phyloP scores from a whole-genome alignment of 805 yeast species.

The Candida tibetensis region DNA sequence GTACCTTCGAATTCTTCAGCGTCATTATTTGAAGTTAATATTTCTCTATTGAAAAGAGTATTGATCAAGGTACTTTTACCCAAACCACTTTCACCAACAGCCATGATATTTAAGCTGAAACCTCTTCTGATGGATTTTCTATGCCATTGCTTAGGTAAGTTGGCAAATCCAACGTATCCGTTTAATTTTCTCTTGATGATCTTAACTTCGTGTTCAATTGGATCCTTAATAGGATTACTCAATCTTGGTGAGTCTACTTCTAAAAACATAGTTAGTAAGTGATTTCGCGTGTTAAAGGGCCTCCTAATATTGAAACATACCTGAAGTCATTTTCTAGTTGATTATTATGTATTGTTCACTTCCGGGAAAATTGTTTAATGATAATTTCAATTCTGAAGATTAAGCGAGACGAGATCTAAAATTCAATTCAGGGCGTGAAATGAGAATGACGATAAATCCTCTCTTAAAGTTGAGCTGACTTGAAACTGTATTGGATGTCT shows the following conservation, averaged over 20 bases:
- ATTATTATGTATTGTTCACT: background rate
- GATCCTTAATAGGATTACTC: constrained; percentile 9
- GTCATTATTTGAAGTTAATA: constrained; percentile 31
- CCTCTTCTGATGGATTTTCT: constrained; percentile 80
- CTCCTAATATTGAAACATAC: constrained; percentile 1
- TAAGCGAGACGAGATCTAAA: background rate
- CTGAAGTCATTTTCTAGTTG: constrained; percentile 1
- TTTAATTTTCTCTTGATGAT: constrained; percentile 79
- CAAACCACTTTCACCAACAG: constrained; percentile 87
- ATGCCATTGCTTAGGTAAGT: constrained; percentile 98
- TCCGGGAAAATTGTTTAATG: background rate
- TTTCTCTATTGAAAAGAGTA: constrained; percentile 65
- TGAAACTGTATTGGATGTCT: too few species aligned
- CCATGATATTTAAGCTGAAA: constrained; percentile 82
- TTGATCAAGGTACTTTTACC: constrained; percentile 92
- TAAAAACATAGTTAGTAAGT: constrained; percentile 9
- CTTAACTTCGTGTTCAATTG: constrained; percentile 43
- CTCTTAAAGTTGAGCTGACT: too few species aligned
- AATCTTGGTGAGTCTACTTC: constrained; percentile 13
- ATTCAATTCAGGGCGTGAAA: background rate
- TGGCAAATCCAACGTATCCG: constrained; percentile 95
- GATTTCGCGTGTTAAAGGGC: background rate
- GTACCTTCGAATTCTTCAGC: constrained; percentile 14
- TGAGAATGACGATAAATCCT: too few species aligned
- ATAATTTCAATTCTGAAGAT: background rate